Conservation (phyloP, 257 asterid genomes). For the Penstemon barbatus region DNA sequence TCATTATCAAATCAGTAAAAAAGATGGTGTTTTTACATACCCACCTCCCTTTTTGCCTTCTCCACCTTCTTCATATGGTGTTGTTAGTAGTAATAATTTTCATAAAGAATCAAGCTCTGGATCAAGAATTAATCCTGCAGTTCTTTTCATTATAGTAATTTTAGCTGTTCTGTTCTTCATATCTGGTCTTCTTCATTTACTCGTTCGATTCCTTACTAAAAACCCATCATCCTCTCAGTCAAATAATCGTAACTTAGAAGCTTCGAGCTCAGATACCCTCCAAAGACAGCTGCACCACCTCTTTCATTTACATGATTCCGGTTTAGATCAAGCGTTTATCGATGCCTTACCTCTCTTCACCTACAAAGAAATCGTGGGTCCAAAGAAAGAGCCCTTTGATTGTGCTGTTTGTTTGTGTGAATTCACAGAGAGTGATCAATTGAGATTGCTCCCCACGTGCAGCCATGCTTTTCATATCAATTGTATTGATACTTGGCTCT, state of each 20-base stretch:
- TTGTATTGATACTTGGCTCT: constrained; percentile 30
- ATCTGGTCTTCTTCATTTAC: constrained; percentile 26
- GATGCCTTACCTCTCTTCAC: constrained; percentile 20
- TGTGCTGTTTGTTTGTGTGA: constrained; percentile 32
- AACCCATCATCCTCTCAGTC: constrained; percentile 8
- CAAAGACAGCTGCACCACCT: constrained; percentile 31
- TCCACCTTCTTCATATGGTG: constrained; percentile 40
- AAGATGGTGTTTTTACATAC: constrained; percentile 51
- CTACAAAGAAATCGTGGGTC: constrained; percentile 19
- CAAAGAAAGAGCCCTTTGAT: constrained; percentile 26
- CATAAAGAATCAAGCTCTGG: constrained; percentile 35
- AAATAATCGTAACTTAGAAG: not conserved
- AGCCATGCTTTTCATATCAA: constrained; percentile 29
- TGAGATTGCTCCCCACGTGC: constrained; percentile 23
- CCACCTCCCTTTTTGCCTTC: constrained; percentile 47
- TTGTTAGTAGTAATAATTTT: constrained; percentile 24
- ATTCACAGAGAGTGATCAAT: constrained; percentile 18
- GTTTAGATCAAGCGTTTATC: constrained; percentile 24
- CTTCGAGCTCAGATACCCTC: constrained; percentile 17
- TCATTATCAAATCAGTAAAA: constrained; percentile 42
- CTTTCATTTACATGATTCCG: constrained; percentile 23
- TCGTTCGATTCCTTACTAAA: constrained; percentile 26
- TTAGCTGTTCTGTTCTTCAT: constrained; percentile 23
- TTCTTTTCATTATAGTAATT: constrained; percentile 24
- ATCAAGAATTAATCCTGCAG: constrained; percentile 10